Conservation (phyloP, 306 rosid species). For the Herpetospermum pedunculosum region DNA sequence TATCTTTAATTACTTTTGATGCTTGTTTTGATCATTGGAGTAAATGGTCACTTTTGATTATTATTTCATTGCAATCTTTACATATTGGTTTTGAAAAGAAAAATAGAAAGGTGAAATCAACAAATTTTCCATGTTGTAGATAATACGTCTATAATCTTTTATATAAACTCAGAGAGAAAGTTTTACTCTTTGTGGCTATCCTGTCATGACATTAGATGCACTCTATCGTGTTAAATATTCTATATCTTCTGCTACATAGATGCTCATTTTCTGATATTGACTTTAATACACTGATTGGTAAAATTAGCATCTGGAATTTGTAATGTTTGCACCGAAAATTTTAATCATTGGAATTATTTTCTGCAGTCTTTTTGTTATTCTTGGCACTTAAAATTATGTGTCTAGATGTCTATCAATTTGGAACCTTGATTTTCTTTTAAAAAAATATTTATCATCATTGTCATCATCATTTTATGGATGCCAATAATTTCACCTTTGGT, state of each 20-base stretch:
- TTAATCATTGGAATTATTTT: neutral
- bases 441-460: neutral
- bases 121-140: neutral
- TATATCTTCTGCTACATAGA: neutral
- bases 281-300: neutral
- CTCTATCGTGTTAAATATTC: neutral
- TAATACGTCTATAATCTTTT: neutral
- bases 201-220: neutral
- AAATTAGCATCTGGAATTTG: neutral
- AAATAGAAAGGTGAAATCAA: neutral
- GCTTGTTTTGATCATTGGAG: neutral
- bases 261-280: neutral
- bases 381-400: neutral
- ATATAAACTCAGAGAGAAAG: neutral
- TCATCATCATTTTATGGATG: neutral
- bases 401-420: neutral
- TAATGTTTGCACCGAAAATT: neutral
- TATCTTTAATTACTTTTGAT: neutral
- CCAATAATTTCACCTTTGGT: neutral
- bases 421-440: neutral
- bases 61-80: neutral
- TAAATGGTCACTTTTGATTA: neutral
- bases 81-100: neutral
- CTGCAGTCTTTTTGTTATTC: neutral
- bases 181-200: neutral